Conservation (phyloP, 345 rosid species). For the Brassica cretica region DNA sequence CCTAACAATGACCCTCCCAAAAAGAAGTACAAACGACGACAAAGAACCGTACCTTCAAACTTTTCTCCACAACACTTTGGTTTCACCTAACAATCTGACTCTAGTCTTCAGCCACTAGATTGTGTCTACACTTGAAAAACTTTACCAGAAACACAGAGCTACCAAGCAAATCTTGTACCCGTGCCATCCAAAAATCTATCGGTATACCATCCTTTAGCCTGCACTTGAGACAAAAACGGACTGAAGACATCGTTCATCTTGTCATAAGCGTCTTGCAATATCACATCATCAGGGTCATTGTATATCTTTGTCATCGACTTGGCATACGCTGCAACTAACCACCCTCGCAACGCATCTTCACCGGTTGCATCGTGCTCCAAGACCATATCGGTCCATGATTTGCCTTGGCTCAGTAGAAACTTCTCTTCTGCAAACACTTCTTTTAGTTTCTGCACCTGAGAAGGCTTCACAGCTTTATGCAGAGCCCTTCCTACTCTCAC, state of each 20-base stretch:
- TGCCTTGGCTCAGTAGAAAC: slow-evolving; percentile 58
- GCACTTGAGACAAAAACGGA: slow-evolving; percentile 61
- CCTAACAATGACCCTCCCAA: slow-evolving; percentile 2
- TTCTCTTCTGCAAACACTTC: slow-evolving; percentile 70
- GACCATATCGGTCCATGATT: slow-evolving; percentile 67
- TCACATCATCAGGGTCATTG: slow-evolving; percentile 31
- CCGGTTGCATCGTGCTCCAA: slow-evolving; percentile 77
- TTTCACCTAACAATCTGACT: slow-evolving; percentile 33
- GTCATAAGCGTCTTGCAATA: slow-evolving; percentile 61
- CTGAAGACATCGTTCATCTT: slow-evolving; percentile 60
- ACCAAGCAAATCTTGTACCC: slow-evolving; percentile 75
- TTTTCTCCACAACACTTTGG: slow-evolving; percentile 11
- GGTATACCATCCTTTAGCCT: slow-evolving; percentile 87
- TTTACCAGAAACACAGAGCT: slow-evolving; percentile 20
- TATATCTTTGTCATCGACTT: slow-evolving; percentile 45
- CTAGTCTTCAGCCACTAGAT: slow-evolving; percentile 9
- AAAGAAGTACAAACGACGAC: slow-evolving; percentile 32
- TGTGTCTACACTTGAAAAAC: slow-evolving; percentile 12
- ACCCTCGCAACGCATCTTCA: slow-evolving; percentile 92
- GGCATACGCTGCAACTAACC: slow-evolving; percentile 86
- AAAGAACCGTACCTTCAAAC: slow-evolving; percentile 34
- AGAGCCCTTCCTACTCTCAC: slow-evolving; percentile 78
- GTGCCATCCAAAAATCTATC: slow-evolving; percentile 86
- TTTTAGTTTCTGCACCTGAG: slow-evolving; percentile 56
- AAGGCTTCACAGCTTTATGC: slow-evolving; percentile 69